phyloP scores from a whole-genome alignment of 2,329 filamentous ascomycete species.

The Aspergillus pseudotamarii region DNA sequence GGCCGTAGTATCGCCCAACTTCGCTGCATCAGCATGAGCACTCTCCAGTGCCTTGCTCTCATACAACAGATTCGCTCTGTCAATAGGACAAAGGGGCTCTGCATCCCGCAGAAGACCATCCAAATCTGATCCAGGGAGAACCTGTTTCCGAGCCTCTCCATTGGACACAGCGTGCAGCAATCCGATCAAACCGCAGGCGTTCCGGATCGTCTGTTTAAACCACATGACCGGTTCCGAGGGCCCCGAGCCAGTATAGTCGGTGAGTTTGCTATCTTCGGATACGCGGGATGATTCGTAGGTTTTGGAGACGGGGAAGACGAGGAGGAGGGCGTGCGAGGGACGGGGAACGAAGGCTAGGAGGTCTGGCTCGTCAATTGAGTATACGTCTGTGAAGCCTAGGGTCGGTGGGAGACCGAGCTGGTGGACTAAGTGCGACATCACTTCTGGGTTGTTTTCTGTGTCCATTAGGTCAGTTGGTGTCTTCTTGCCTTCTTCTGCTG shows the following conservation, averaged over 20 bases:
- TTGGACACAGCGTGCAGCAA: slow-evolving; percentile 82
- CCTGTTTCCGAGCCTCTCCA: slow-evolving; percentile 66
- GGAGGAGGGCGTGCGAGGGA: slow-evolving; percentile 82
- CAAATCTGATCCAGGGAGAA: slow-evolving; percentile 54
- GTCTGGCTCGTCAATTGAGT: slow-evolving; percentile 81
- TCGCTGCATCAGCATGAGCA: slow-evolving; percentile 78
- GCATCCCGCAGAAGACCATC: slow-evolving; percentile 67
- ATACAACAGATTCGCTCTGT: slow-evolving; percentile 76
- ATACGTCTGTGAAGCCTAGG: slow-evolving; percentile 86
- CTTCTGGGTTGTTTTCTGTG: slow-evolving; percentile 76
- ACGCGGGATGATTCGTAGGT: slow-evolving; percentile 77
- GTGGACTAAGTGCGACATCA: slow-evolving; percentile 82
- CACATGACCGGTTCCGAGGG: slow-evolving; percentile 76
- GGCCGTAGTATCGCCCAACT: slow-evolving; percentile 74
- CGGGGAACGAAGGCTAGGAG: slow-evolving; percentile 85
- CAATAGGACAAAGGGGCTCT: slow-evolving; percentile 66
- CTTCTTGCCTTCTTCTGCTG: slow-evolving; percentile 1
- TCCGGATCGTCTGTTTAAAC: slow-evolving; percentile 94
- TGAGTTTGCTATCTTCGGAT: slow-evolving; percentile 68
- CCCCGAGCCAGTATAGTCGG: slow-evolving; percentile 70
- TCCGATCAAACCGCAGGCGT: slow-evolving; percentile 90
- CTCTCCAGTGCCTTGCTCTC: slow-evolving; percentile 72
- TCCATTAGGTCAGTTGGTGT: slow-evolving; percentile 12
- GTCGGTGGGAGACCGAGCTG: slow-evolving; percentile 78
- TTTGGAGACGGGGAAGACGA: slow-evolving; percentile 84